These are phyloP conservation scores for Fomitiporia mediterranea DNA, from an alignment of 1,284 basidiomycete species.

Conservation along the genomic window DNA sequence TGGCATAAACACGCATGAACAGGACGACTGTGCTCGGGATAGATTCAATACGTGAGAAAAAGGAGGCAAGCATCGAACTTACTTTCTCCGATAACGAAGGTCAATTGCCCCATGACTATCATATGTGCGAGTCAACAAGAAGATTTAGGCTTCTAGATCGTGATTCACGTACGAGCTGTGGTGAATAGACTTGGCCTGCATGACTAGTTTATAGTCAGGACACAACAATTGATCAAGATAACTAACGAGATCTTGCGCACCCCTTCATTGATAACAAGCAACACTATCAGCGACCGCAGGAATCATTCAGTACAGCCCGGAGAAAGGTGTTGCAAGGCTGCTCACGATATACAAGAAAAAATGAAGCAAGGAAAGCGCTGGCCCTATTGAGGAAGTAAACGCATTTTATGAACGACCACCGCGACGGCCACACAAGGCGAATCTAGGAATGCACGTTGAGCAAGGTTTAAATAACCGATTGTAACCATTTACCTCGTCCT, in stretches of 20 bases:
- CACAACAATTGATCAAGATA: too few species aligned
- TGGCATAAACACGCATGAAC: constrained; percentile 17
- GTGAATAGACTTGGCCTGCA: constrained; percentile 4
- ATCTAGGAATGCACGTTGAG: neutral
- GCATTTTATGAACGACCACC: constrained; percentile 7
- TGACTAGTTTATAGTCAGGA: neutral
- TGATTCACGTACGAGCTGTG: neutral
- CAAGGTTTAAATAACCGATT: neutral
- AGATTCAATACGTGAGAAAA: neutral
- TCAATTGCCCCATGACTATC: neutral
- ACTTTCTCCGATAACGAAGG: constrained; percentile 14
- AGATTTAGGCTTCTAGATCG: neutral
- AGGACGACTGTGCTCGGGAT: constrained; percentile 7
- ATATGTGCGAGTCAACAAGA: neutral
- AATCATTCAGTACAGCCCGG: neutral
- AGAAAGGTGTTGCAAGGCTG: neutral
- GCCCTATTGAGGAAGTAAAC: constrained; percentile 13
- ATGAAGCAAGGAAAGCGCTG: neutral
- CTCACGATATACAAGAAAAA: neutral
- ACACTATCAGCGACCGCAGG: neutral
- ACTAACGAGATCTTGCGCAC: neutral
- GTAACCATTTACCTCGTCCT: constrained; percentile 1
- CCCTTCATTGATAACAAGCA: neutral
- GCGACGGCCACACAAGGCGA: constrained; percentile 11
- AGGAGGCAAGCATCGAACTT: neutral